Evolutionary conservation across 2,329 filamentous ascomycete genomes (phyloP).

Genomic region (Madurella fahalii): DNA sequence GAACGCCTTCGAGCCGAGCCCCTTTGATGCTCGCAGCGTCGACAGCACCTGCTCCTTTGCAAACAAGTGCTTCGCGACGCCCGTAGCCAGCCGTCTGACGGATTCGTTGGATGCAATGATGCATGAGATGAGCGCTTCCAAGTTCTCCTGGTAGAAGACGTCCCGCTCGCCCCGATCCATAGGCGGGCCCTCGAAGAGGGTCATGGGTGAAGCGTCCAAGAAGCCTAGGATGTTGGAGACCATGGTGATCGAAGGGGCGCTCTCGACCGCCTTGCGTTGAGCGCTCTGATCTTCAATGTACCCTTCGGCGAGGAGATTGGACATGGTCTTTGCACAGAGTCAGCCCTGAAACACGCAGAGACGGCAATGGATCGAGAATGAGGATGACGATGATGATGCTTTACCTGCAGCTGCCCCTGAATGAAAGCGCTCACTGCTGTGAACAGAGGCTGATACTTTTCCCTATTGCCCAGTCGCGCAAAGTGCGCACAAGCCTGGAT

Average conservation of each 20-base stretch:
- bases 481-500: constrained; percentile 62
- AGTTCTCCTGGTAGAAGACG: constrained; percentile 42
- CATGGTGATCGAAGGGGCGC: constrained; percentile 39
- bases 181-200: constrained; percentile 43
- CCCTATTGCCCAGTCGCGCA: constrained; percentile 47
- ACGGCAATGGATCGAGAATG: background rate
- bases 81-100: constrained; percentile 45
- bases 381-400: constrained; percentile 9
- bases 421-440: constrained; percentile 53
- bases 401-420: constrained; percentile 53
- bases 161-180: constrained; percentile 33
- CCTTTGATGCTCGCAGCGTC: constrained; percentile 34
- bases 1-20: constrained; percentile 36
- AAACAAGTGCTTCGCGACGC: constrained; percentile 48
- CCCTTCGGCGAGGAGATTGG: constrained; percentile 36
- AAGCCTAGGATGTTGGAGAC: constrained; percentile 54
- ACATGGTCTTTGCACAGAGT: constrained; percentile 33
- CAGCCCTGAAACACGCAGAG: constrained; percentile 1
- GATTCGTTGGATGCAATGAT: constrained; percentile 49
- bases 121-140: constrained; percentile 51
- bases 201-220: constrained; percentile 50
- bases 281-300: constrained; percentile 38
- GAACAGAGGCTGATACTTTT: constrained; percentile 53
- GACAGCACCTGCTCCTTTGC: constrained; percentile 34
- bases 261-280: constrained; percentile 39